phyloP scores from a whole-genome alignment of 768 basidiomycete genomes.

The Crepidotus variabilis region DNA sequence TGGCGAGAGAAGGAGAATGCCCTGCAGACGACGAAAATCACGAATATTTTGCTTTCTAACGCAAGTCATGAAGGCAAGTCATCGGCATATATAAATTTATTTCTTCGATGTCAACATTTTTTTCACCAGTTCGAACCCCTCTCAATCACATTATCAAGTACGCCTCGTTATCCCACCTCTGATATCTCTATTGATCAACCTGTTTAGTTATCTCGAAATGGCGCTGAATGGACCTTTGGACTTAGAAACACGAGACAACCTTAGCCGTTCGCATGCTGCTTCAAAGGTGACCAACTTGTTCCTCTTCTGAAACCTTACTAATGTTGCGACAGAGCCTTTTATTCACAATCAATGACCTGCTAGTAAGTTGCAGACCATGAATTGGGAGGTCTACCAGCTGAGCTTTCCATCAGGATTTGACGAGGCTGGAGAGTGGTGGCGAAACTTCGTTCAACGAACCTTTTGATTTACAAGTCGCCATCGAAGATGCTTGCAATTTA shows the following conservation, averaged over 20 bases:
- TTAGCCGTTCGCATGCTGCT: slow-evolving; percentile 68
- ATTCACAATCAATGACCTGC: slow-evolving; percentile 81
- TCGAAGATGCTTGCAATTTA: slow-evolving; percentile 57
- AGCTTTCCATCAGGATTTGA: slow-evolving; percentile 50
- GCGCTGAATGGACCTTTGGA: slow-evolving; percentile 76
- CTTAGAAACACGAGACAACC: slow-evolving; percentile 68
- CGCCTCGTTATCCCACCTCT: not conserved
- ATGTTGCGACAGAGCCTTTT: slow-evolving; percentile 47
- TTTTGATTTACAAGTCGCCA: slow-evolving; percentile 59
- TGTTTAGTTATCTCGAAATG: slow-evolving; percentile 66
- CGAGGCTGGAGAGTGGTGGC: slow-evolving; percentile 70
- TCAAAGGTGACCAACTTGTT: slow-evolving; percentile 47
- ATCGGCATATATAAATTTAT: not conserved
- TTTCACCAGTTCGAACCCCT: slow-evolving; percentile 58
- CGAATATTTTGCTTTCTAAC: slow-evolving; percentile 72
- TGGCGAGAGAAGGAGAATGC: slow-evolving; percentile 82
- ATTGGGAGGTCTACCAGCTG: too few species aligned
- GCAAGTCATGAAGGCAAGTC: slow-evolving; percentile 74
- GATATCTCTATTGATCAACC: not conserved
- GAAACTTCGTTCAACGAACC: slow-evolving; percentile 76
- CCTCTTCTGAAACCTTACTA: not conserved
- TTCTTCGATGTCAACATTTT: too few species aligned
- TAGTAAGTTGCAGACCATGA: slow-evolving; percentile 34
- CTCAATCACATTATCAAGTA: slow-evolving; percentile 83
- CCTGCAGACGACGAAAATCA: slow-evolving; percentile 66